Evolutionary conservation across 2,329 filamentous ascomycete species (phyloP), one percentile per base, ranked within the genome.

Genomic region (Podosphaera xanthii): DNA sequence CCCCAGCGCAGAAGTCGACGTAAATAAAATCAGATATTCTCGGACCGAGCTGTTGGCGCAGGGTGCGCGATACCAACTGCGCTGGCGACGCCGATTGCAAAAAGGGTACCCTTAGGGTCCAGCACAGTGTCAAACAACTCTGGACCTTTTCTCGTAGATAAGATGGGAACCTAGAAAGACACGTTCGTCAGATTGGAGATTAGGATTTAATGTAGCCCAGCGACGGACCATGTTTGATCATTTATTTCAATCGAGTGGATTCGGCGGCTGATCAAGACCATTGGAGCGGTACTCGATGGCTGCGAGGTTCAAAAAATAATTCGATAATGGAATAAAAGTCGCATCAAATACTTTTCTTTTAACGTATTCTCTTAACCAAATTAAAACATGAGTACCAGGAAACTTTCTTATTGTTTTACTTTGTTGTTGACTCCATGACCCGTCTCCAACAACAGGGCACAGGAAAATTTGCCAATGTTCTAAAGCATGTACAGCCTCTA

Each of bases 1-100:
- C 82, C 58, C 86, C 86, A 2, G 84, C 82, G 69, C 84, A 87
- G 70, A 88, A 86, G 71, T 90, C 86, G 62, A 89, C 76, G 64
- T 85, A 81, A 22, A 77, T 80, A 69, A 84, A 81, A 1, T 72
- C 69, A 22, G 73, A 70, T 0, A 79, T 71, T 34, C 72, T 66
- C 4, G 66, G 61, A 42, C 74, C 73, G 12, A 84, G 74, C 49
- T 77, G 71, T 31, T 70, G 70, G 46, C 75, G 72, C 53, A 87
- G 75, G 30, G 79, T 71, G 50, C 72, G 69, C 54, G 82, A 78
- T n/a, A 80, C 81, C 49, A 82, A 68, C n/a, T 74, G 71, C 22
- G 82, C 81, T 1, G 83, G 79, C 7, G 80, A 77, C 57, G 71
- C 70, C 35, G 70, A 67, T 65, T 85, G 81, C 4, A 85, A 64